These are phyloP conservation scores for Fusarium palustre DNA, from an alignment of 2,329 filamentous ascomycete genomes.

Conservation along the genomic window DNA sequence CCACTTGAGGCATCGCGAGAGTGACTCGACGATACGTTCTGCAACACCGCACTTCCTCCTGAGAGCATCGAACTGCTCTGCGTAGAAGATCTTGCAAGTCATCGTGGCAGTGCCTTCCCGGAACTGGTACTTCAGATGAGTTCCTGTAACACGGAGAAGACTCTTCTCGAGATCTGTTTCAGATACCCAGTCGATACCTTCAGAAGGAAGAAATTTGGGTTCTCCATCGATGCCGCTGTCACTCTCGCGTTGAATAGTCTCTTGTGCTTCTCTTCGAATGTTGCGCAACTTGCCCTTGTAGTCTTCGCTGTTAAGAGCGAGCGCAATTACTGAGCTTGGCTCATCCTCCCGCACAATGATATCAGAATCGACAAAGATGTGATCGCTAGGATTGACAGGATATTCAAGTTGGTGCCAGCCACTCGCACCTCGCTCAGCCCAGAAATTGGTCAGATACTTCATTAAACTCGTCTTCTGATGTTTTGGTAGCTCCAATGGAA, in stretches of 20 bases:
- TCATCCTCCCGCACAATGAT: slow-evolving; percentile 98
- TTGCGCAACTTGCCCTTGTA: slow-evolving; percentile 83
- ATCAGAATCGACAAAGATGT: slow-evolving; percentile 96
- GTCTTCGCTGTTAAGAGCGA: slow-evolving; percentile 88
- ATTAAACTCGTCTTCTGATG: slow-evolving; percentile 94
- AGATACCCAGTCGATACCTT: slow-evolving; percentile 58
- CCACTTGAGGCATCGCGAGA: slow-evolving; percentile 97
- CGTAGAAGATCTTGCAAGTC: slow-evolving; percentile 98
- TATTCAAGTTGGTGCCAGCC: slow-evolving; percentile 95
- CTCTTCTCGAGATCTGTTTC: slow-evolving; percentile 87
- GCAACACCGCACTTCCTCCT: slow-evolving; percentile 92
- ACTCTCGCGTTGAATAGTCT: slow-evolving; percentile 55
- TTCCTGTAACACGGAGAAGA: slow-evolving; percentile 84
- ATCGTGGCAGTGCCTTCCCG: slow-evolving; percentile 93
- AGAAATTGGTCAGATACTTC: slow-evolving; percentile 97
- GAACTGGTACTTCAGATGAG: slow-evolving; percentile 96
- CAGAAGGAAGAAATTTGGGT: slow-evolving; percentile 51
- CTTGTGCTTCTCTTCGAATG: slow-evolving; percentile 67
- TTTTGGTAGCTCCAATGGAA: slow-evolving; percentile 82
- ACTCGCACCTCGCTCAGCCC: slow-evolving; percentile 96
- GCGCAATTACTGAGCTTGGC: slow-evolving; percentile 93
- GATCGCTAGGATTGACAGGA: slow-evolving; percentile 86
- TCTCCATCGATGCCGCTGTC: slow-evolving; percentile 49
- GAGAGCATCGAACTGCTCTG: slow-evolving; percentile 96
- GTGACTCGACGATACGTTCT: slow-evolving; percentile 92